phyloP scores from a whole-genome alignment of 495 filamentous ascomycete genomes.

The Daldinia decipiens region DNA sequence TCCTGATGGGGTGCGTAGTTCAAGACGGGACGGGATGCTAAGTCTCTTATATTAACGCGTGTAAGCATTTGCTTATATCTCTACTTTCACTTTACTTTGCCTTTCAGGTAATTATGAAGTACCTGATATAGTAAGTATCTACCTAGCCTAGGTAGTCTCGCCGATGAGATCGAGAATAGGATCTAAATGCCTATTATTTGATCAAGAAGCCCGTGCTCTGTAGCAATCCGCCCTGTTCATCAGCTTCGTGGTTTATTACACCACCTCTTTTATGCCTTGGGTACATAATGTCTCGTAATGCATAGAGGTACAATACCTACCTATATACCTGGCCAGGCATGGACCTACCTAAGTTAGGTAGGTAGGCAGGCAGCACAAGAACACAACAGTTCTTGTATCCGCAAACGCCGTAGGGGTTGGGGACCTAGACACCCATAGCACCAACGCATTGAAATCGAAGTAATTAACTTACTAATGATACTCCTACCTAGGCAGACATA shows the following conservation, averaged over 20 bases:
- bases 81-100: neutral
- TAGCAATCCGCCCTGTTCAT: neutral
- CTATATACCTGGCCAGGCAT: neutral
- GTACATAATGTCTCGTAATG: too few species aligned
- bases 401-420: neutral
- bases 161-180: neutral
- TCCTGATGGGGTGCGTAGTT: neutral
- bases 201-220: neutral
- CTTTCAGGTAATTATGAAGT: neutral
- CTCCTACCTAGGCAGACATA: neutral
- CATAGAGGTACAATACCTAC: too few species aligned
- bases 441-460: neutral
- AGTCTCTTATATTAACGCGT: neutral
- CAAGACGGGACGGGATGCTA: too few species aligned
- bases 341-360: neutral
- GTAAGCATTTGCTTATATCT: neutral
- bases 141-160: neutral
- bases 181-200: neutral
- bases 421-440: neutral
- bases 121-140: neutral
- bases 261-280: too few species aligned
- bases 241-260: too few species aligned
- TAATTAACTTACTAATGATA: neutral
- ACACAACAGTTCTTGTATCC: neutral
- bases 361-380: neutral